phyloP scores from a whole-genome alignment of 1,284 basidiomycete genomes.

The Fomitopsis schrenkii region DNA sequence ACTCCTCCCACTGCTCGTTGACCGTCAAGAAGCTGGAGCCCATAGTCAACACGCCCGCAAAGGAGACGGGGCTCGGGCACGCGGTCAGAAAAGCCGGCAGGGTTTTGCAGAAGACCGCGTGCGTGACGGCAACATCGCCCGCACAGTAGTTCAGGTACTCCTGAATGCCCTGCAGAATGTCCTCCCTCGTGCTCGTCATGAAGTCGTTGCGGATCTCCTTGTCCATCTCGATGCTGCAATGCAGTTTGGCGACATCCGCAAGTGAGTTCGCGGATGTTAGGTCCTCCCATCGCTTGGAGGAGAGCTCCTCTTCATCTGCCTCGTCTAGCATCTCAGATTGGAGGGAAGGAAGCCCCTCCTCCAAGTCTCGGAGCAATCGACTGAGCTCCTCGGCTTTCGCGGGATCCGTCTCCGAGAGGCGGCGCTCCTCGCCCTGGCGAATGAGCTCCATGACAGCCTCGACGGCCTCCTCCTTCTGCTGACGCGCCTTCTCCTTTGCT shows the following conservation, averaged over 20 bases:
- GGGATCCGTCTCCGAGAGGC: constrained; percentile 32
- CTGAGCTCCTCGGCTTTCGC: constrained; percentile 28
- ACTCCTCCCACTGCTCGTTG: constrained; percentile 85
- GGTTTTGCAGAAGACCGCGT: constrained; percentile 76
- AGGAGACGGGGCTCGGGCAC: constrained; percentile 93
- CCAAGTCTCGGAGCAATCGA: constrained; percentile 28
- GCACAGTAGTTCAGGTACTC: constrained; percentile 90
- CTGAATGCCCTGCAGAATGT: constrained; percentile 66
- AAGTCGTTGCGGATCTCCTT: constrained; percentile 84
- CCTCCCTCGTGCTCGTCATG: constrained; percentile 56
- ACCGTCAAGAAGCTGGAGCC: constrained; percentile 91
- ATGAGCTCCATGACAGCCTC: constrained; percentile 51
- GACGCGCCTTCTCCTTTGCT: constrained; percentile 46
- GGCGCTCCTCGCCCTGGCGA: constrained; percentile 41
- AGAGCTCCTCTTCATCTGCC: constrained; percentile 37
- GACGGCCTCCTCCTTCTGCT: constrained; percentile 55
- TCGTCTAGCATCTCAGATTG: constrained; percentile 29
- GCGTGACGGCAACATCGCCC: constrained; percentile 81
- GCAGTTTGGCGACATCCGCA: constrained; percentile 86
- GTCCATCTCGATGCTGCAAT: constrained; percentile 80
- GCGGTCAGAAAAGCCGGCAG: constrained; percentile 82
- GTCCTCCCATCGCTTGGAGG: constrained; percentile 82
- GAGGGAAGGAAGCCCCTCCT: constrained; percentile 37
- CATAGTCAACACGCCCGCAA: constrained; percentile 91
- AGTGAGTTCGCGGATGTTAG: constrained; percentile 91